A percentile compares a stretch with the other conserved stretches of the same genome.
phyloP scores from a whole-genome alignment of 2,329 filamentous ascomycete species.

The Fusarium coicis region DNA sequence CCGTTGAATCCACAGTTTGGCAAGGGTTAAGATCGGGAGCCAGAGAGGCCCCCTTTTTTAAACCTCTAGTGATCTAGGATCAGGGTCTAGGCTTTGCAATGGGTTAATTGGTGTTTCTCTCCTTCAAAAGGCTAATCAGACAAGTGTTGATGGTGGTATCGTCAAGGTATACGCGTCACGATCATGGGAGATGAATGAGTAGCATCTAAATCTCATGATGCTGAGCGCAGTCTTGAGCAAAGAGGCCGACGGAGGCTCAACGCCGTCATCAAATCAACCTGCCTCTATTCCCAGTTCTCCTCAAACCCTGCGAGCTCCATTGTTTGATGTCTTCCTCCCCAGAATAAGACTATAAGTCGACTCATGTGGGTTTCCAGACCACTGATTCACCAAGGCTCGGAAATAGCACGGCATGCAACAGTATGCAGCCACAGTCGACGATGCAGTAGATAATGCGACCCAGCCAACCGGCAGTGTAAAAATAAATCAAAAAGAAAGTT shows the following conservation, averaged over 20 bases:
- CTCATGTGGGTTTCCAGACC: constrained; percentile 14
- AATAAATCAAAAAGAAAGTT: constrained; percentile 10
- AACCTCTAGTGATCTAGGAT: neutral
- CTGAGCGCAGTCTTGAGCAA: neutral
- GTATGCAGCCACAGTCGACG: constrained; percentile 14
- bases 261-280: constrained; percentile 14
- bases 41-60: constrained; percentile 18
- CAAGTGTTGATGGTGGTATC: neutral
- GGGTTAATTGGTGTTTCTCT: neutral
- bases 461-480: neutral
- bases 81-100: neutral
- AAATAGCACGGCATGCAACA: constrained; percentile 34
- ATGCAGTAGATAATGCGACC: constrained; percentile 3
- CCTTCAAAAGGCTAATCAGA: neutral
- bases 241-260: constrained; percentile 26
- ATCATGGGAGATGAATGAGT: neutral
- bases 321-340: constrained; percentile 27
- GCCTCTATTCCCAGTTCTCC: constrained; percentile 22
- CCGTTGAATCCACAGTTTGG: constrained; percentile 21
- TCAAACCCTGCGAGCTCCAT: constrained; percentile 15
- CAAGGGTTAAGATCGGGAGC: constrained; percentile 18
- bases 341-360: constrained; percentile 8
- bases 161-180: neutral
- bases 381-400: constrained; percentile 36
- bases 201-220: neutral